Percentiles rank a stretch among this genome's conserved stretches.
These are phyloP conservation scores for Solanum pimpinellifolium DNA, from an alignment of 257 asterid species.

Conservation along the genomic window DNA sequence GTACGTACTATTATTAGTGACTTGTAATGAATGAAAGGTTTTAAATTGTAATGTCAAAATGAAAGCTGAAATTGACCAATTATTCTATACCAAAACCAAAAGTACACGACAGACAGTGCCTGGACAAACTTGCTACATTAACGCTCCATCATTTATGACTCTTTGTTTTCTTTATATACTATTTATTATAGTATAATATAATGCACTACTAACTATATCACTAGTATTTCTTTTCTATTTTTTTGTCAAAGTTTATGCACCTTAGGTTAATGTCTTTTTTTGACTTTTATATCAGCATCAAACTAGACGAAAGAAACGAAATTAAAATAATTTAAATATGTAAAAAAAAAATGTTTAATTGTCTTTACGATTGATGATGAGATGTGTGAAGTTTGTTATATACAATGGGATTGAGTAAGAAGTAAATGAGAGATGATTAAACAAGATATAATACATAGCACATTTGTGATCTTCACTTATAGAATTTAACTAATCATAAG, in stretches of 20 bases:
- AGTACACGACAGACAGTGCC: neutral
- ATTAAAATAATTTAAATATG: neutral
- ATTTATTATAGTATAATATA: neutral
- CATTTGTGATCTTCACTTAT: fast-evolving
- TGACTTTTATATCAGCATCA: neutral
- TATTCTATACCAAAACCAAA: neutral
- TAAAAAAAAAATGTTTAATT: neutral
- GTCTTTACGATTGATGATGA: neutral
- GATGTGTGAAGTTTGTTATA: neutral
- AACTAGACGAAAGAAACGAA: neutral
- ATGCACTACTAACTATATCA: neutral
- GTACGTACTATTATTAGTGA: neutral
- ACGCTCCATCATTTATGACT: neutral
- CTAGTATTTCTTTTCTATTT: neutral
- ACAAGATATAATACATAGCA: too few relatives aligned
- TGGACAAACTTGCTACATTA: neutral
- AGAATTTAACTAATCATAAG: neutral
- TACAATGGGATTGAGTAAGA: too few relatives aligned
- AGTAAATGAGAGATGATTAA: neutral
- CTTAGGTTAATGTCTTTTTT: neutral
- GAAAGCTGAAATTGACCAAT: neutral
- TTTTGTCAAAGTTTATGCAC: neutral
- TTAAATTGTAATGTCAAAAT: neutral
- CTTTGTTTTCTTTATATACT: neutral
- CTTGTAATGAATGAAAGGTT: neutral